phyloP scores from a whole-genome alignment of 1,284 basidiomycete species.

The Sanghuangporus baumii region DNA sequence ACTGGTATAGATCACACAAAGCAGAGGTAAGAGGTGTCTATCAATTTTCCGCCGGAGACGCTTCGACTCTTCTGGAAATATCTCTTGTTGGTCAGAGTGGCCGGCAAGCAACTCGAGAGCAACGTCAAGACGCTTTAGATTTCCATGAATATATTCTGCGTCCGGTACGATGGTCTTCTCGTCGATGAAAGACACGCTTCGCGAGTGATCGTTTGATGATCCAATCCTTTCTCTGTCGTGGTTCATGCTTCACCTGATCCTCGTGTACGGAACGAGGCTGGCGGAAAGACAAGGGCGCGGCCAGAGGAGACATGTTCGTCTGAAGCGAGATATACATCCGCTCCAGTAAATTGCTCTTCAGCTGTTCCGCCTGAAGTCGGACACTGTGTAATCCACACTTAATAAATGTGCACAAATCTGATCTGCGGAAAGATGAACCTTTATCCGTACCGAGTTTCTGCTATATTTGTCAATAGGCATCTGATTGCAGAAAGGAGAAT shows the following conservation, averaged over 20 bases:
- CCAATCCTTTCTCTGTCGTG: not conserved
- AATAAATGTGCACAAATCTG: not conserved
- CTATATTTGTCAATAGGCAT: not conserved
- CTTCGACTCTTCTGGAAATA: slow-evolving; percentile 20
- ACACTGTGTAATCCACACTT: not conserved
- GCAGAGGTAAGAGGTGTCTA: slow-evolving; percentile 23
- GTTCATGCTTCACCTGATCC: not conserved
- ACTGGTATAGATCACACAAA: slow-evolving; percentile 27
- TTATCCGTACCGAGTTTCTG: not conserved
- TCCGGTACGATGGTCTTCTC: slow-evolving; percentile 4
- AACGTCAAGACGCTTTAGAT: slow-evolving; percentile 21
- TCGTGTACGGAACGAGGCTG: not conserved
- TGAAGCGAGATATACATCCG: not conserved
- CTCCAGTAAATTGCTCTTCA: not conserved
- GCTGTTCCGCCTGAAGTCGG: not conserved
- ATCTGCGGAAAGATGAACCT: not conserved
- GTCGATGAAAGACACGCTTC: slow-evolving; percentile 11
- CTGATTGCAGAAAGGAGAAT: not conserved
- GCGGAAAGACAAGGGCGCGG: not conserved
- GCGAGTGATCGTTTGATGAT: not conserved
- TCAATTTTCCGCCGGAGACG: slow-evolving; percentile 24
- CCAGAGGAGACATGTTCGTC: no score
- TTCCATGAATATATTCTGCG: slow-evolving; percentile 12
- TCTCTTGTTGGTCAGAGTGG: slow-evolving; percentile 17
- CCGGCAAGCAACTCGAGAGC: slow-evolving; percentile 21